Evolutionary conservation across 345 rosid genomes (phyloP), one percentile per base, ranked within the genome.

Genomic region (Hevea brasiliensis): DNA sequence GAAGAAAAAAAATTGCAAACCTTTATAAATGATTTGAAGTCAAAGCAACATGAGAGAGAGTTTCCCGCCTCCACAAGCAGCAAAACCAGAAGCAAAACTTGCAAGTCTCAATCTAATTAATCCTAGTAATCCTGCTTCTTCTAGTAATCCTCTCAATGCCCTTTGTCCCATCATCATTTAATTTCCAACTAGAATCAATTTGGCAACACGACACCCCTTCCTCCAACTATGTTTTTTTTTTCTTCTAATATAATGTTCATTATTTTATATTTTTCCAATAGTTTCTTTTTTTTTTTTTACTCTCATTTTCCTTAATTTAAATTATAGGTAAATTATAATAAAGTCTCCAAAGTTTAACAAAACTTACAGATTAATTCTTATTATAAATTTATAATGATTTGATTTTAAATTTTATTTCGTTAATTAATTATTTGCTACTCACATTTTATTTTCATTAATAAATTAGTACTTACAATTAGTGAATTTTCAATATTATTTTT

Each of bases 21-120:
- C 37, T 32, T 32, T 32, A 32, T 32, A 1, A 32, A 32, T 32
- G 37, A 4, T 32, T 32, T 32, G 37, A 32, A 32, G 37, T 32
- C 37, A 32, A 32, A 32, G 37, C 37, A 32, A 32, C 37, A 32
- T 32, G 37, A 32, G 37, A 56, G 73, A 42, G 57, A 71, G 74
- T 80, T 87, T 88, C 88, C 85, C 84, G 89, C 87, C 69, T 44
- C 65, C 40, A 20, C 32, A 47, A 65, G 62, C 50, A 75, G 35
- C 21, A 73, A 23, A 48, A 65, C 8, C 47, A 71, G 78, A 55
- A 58, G 37, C 47, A 42, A 47, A 58, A 60, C 10, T 20, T 6
- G 74, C 40, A 47, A 70, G 51, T 26, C 42, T 69, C 61, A 55
- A 56, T 53, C 12, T 32, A 63, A 57, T n/a, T n/a, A 76, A 45